These are phyloP conservation scores for Asterochloris erici DNA, from an alignment of 139 green algal genomes.

Conservation along the genomic window DNA sequence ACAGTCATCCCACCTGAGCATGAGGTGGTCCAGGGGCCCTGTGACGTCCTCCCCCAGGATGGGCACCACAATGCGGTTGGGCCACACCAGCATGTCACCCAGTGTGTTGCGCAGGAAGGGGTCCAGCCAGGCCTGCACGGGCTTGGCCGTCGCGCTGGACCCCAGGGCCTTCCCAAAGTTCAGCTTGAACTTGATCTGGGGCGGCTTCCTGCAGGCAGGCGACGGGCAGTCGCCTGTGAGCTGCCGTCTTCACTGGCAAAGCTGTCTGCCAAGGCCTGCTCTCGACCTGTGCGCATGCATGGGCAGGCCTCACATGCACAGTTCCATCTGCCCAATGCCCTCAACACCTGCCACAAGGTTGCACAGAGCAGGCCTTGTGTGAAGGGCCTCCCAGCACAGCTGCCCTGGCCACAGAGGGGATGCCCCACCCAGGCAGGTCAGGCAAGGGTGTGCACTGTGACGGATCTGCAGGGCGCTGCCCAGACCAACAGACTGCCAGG, in stretches of 20 bases:
- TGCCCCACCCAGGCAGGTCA: background rate
- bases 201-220: slow-evolving; percentile 13
- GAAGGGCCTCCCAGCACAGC: background rate
- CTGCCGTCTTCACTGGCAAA: background rate
- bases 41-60: slow-evolving; percentile 43
- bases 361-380: background rate
- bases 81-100: slow-evolving; percentile 53
- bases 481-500: background rate
- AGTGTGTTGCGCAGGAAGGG: slow-evolving; percentile 53
- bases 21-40: slow-evolving; percentile 46
- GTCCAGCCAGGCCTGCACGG: slow-evolving; percentile 53
- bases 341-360: background rate
- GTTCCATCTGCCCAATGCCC: too few species aligned
- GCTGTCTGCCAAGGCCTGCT: background rate
- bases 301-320: too few species aligned
- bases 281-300: background rate
- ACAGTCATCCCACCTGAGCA: slow-evolving; percentile 23
- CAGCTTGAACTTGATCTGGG: slow-evolving; percentile 48
- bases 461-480: background rate
- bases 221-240: background rate
- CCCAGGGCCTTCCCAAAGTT: slow-evolving; percentile 53
- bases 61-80: slow-evolving; percentile 56
- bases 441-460: background rate
- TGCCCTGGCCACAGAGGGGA: background rate
- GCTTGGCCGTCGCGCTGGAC: slow-evolving; percentile 28